Percentiles rank a stretch among this genome's conserved stretches.
These are phyloP conservation scores for Auriscalpium microsporum DNA, from an alignment of 768 basidiomycete genomes.

Conservation along the genomic window DNA sequence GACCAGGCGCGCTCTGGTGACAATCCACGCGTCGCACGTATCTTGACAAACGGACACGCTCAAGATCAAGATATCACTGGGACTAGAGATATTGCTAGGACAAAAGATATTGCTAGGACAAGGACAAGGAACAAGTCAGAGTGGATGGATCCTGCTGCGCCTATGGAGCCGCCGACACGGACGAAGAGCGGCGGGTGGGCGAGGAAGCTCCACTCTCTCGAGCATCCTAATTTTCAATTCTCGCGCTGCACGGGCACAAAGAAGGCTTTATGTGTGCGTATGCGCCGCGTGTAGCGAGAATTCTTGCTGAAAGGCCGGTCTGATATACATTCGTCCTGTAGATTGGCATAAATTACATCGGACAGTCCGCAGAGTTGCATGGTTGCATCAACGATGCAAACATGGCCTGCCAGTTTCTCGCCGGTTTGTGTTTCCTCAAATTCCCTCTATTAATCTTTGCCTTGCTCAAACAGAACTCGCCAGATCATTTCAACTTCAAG, in stretches of 20 bases:
- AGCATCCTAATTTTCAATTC: background rate
- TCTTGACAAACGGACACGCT: background rate
- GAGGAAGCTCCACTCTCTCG: background rate
- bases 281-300: background rate
- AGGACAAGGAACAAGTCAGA: too few relatives aligned
- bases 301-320: background rate
- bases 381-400: conserved; percentile 46
- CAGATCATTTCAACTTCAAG: conserved; percentile 32
- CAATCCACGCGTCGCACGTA: background rate
- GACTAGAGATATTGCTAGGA: too few relatives aligned
- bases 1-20: background rate
- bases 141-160: background rate
- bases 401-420: conserved; percentile 35
- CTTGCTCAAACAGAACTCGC: background rate
- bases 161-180: background rate
- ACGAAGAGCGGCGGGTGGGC: background rate
- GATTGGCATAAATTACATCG: conserved; percentile 42
- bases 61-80: background rate
- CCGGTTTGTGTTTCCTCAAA: conserved; percentile 8
- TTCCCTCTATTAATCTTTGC: too few relatives aligned
- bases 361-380: conserved; percentile 26
- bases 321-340: conserved; percentile 4
- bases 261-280: background rate
- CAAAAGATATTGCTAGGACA: too few relatives aligned
- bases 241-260: background rate